Percentiles rank a stretch among this genome's conserved stretches.
Conservation (phyloP, 768 basidiomycete genomes). For the Grammothele lineata region DNA sequence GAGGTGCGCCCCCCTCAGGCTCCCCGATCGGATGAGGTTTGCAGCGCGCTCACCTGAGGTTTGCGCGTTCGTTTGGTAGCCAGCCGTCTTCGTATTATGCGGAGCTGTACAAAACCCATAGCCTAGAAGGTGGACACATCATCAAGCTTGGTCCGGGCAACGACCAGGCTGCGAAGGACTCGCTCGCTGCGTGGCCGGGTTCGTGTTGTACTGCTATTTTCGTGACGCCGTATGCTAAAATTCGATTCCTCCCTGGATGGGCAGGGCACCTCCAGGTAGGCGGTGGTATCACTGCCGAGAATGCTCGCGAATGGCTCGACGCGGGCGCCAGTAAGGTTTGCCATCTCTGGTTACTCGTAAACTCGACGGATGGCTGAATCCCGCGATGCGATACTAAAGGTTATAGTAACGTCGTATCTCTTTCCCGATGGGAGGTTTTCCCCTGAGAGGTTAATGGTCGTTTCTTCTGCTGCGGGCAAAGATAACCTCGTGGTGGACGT, state of each 20-base stretch:
- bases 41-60: too few relatives aligned
- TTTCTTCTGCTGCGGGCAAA: constrained; percentile 67
- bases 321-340: constrained; percentile 90
- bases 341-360: constrained; percentile 16
- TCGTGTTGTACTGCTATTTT: constrained; percentile 10
- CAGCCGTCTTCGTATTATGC: constrained; percentile 80
- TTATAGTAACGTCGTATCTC: constrained; percentile 96
- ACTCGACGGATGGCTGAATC: too few relatives aligned
- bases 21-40: too few relatives aligned
- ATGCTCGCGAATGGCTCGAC: constrained; percentile 82
- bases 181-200: constrained; percentile 84
- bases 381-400: constrained; percentile 38
- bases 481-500: constrained; percentile 93
- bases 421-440: constrained; percentile 85
- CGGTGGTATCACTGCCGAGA: constrained; percentile 81
- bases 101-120: constrained; percentile 62
- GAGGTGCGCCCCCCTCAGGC: constrained; percentile 45
- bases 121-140: constrained; percentile 85
- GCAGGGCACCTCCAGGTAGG: constrained; percentile 84
- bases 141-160: constrained; percentile 94
- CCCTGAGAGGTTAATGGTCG: constrained; percentile 55
- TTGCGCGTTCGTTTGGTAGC: constrained; percentile 33
- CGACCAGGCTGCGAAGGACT: constrained; percentile 82
- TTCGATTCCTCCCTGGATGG: too few relatives aligned
- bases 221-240: too few relatives aligned